These are phyloP conservation scores for Calonectria montana DNA, from an alignment of 2,329 filamentous ascomycete species.

Conservation along the genomic window DNA sequence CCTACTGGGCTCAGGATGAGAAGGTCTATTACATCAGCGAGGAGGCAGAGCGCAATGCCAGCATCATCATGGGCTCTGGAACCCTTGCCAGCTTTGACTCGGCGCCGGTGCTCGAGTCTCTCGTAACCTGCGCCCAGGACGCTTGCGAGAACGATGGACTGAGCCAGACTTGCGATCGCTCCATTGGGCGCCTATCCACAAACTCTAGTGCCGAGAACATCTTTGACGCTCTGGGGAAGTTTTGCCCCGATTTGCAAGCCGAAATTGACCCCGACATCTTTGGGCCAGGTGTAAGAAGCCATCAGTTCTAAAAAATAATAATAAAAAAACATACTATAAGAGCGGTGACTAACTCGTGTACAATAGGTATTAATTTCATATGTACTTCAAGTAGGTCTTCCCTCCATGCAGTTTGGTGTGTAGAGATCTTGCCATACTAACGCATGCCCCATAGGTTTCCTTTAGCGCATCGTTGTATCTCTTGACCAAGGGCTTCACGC, in stretches of 20 bases:
- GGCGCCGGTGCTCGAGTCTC: constrained; percentile 44
- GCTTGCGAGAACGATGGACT: constrained; percentile 50
- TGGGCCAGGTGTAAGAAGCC: constrained; percentile 49
- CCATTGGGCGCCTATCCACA: constrained; percentile 41
- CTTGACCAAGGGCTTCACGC: constrained; percentile 49
- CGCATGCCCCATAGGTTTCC: constrained; percentile 32
- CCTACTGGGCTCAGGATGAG: constrained; percentile 47
- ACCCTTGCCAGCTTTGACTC: constrained; percentile 47
- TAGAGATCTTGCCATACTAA: background rate
- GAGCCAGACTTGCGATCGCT: constrained; percentile 44
- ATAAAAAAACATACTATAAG: background rate
- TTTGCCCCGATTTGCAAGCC: constrained; percentile 50
- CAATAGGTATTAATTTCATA: constrained; percentile 53
- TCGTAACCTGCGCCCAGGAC: constrained; percentile 50
- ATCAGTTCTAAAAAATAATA: background rate
- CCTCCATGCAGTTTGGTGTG: too few species aligned
- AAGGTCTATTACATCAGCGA: constrained; percentile 44
- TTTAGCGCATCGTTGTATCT: constrained; percentile 49
- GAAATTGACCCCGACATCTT: constrained; percentile 55
- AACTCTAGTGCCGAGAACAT: constrained; percentile 44
- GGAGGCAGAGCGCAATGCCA: constrained; percentile 51
- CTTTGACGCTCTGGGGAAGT: constrained; percentile 49
- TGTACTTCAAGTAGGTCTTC: constrained; percentile 44
- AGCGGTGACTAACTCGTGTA: constrained; percentile 14
- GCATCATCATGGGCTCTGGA: constrained; percentile 48